Conservation (phyloP, 176 grass and related monocot genomes). For the Oryza glaberrima region DNA sequence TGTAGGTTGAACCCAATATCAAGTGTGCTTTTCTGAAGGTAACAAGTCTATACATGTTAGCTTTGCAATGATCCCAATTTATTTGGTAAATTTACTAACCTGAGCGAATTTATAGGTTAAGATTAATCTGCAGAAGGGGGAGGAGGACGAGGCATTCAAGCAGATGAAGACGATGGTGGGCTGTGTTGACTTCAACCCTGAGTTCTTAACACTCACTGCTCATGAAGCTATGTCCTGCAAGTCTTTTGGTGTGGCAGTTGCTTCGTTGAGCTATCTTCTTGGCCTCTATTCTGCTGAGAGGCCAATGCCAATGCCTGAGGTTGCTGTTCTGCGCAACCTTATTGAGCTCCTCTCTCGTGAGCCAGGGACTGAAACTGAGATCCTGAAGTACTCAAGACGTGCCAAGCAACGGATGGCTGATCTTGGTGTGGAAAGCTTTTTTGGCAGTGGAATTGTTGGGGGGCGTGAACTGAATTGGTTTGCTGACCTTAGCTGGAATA, state of each 20-base stretch:
- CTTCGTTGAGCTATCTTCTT: conserved; percentile 66
- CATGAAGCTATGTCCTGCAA: conserved; percentile 87
- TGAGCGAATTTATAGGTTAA: conserved; percentile 64
- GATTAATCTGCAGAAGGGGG: conserved; percentile 80
- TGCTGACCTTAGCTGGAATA: conserved; percentile 68
- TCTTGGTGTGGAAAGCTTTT: conserved; percentile 64
- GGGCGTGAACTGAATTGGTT: conserved; percentile 81
- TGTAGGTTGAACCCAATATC: conserved; percentile 80
- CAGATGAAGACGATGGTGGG: conserved; percentile 74
- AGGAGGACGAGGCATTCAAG: conserved; percentile 72
- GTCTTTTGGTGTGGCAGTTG: conserved; percentile 60
- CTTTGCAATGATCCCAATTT: conserved; percentile 25
- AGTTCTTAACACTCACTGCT: conserved; percentile 67
- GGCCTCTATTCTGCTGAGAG: conserved; percentile 72
- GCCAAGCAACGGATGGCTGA: conserved; percentile 67
- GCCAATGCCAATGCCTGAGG: conserved; percentile 75
- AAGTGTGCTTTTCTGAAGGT: conserved; percentile 91
- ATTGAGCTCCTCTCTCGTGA: conserved; percentile 65
- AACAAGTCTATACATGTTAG: conserved; percentile 20
- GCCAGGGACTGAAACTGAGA: conserved; percentile 67
- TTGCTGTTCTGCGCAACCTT: conserved; percentile 75
- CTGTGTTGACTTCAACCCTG: conserved; percentile 78
- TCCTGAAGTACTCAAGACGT: conserved; percentile 75
- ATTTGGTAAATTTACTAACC: conserved; percentile 48
- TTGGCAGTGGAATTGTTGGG: conserved; percentile 67